Conservation (phyloP, 2,329 filamentous ascomycete genomes). For the Epichloe bromicola region DNA sequence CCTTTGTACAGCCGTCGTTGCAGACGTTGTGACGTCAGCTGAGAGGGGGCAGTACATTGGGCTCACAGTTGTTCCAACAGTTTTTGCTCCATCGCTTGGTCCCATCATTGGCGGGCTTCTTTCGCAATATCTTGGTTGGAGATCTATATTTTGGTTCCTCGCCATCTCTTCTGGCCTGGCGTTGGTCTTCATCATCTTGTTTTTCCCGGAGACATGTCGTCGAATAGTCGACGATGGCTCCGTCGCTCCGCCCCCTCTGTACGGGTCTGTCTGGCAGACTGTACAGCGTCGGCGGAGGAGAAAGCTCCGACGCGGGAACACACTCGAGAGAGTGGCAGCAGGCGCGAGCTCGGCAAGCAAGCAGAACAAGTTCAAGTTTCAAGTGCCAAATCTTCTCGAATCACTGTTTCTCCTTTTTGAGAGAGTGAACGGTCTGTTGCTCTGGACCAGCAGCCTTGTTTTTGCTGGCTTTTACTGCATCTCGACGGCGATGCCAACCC, state of each 20-base stretch:
- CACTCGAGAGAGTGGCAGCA: not conserved
- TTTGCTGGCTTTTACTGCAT: constrained; percentile 39
- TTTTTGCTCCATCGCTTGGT: constrained; percentile 35
- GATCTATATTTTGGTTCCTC: constrained; percentile 50
- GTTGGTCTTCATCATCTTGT: constrained; percentile 28
- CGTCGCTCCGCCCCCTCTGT: constrained; percentile 24
- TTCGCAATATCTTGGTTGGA: constrained; percentile 43
- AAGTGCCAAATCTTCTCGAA: constrained; percentile 27
- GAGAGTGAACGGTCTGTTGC: constrained; percentile 29
- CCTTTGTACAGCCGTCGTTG: constrained; percentile 43
- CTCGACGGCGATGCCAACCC: constrained; percentile 29
- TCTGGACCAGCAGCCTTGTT: constrained; percentile 30
- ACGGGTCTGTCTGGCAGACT: constrained; percentile 22
- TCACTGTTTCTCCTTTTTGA: constrained; percentile 28
- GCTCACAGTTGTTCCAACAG: constrained; percentile 32
- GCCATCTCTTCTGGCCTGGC: constrained; percentile 31
- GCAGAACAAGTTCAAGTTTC: constrained; percentile 21
- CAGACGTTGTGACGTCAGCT: constrained; percentile 47
- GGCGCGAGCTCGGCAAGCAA: constrained; percentile 8
- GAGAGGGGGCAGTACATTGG: constrained; percentile 50
- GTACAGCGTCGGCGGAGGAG: constrained; percentile 11
- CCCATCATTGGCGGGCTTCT: constrained; percentile 48
- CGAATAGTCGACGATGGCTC: constrained; percentile 40
- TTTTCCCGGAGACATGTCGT: constrained; percentile 42
- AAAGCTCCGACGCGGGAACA: not conserved